Evolutionary conservation across 257 asterid genomes (phyloP).

Genomic region (Jacaranda mimosifolia): DNA sequence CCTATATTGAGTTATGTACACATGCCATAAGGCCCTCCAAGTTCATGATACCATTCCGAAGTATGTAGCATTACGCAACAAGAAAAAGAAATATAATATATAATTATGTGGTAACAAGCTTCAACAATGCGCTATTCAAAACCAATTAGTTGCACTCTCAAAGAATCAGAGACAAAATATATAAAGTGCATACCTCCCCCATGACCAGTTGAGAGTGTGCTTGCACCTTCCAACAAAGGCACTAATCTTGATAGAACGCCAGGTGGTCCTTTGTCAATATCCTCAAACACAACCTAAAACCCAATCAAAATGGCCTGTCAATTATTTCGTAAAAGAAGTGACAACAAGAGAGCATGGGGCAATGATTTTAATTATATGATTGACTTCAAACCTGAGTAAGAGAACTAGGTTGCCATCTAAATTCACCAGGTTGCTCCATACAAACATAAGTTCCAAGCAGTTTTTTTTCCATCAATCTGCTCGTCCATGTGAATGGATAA

Average conservation of each 20-base stretch:
- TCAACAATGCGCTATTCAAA: too few species aligned
- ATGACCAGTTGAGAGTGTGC: slow-evolving; percentile 76
- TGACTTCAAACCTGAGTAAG: slow-evolving; percentile 81
- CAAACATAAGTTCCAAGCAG: slow-evolving; percentile 91
- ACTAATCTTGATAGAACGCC: slow-evolving; percentile 77
- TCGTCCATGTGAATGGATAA: slow-evolving; percentile 95
- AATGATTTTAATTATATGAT: slow-evolving; percentile 24
- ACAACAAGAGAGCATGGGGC: slow-evolving; percentile 35
- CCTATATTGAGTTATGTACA: neutral
- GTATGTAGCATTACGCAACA: neutral
- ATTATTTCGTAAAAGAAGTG: slow-evolving; percentile 26
- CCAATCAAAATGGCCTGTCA: slow-evolving; percentile 89
- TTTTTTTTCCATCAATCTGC: slow-evolving; percentile 94
- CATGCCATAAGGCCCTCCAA: neutral
- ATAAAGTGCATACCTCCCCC: slow-evolving; percentile 80
- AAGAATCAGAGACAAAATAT: slow-evolving; percentile 26
- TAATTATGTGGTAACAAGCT: slow-evolving; percentile 19
- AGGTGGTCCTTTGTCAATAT: slow-evolving; percentile 90
- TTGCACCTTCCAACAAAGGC: slow-evolving; percentile 86
- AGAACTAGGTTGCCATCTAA: slow-evolving; percentile 99
- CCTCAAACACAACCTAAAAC: slow-evolving; percentile 94
- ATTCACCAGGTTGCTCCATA: slow-evolving; percentile 94
- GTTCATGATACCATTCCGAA: too few species aligned
- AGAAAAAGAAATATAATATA: neutral
- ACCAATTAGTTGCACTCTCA: neutral